Evolutionary conservation across 2,329 filamentous ascomycete species (phyloP).

Genomic region (Aquanectria penicillioides): DNA sequence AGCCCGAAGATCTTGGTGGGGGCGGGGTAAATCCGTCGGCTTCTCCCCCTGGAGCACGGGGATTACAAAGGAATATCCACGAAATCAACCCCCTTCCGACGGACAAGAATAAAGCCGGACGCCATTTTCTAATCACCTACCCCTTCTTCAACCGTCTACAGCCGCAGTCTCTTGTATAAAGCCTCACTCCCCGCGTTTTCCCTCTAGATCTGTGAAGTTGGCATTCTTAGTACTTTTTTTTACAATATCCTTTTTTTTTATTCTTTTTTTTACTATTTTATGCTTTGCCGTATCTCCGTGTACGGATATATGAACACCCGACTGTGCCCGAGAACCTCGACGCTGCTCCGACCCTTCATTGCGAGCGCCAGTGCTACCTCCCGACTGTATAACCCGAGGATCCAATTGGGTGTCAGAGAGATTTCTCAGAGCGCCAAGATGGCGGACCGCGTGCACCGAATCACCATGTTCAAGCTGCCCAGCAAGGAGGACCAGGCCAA

Average conservation of each 20-base stretch:
- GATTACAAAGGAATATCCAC: conserved; percentile 8
- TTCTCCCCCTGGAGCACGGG: not conserved
- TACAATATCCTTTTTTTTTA: not conserved
- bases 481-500: conserved; percentile 54
- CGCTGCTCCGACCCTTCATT: not conserved
- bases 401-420: conserved; percentile 7
- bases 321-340: conserved; percentile 12
- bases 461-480: conserved; percentile 65
- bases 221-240: not conserved
- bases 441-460: conserved; percentile 56
- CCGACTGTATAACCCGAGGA: not conserved
- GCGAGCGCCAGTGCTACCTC: not conserved
- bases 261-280: not conserved
- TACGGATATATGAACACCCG: conserved; percentile 27
- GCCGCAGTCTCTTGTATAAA: not conserved
- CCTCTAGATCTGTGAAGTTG: not conserved
- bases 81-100: not conserved
- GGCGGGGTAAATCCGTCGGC: conserved; percentile 12
- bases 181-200: not conserved
- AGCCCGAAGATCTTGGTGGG: conserved; percentile 10
- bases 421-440: conserved; percentile 44
- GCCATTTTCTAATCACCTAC: not conserved
- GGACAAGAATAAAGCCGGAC: conserved; percentile 3
- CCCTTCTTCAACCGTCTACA: conserved; percentile 16
- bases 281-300: not conserved